Evolutionary conservation across 2,329 filamentous ascomycete genomes (phyloP), one percentile per base, ranked within the genome.

Genomic region (Fusarium guadeloupense): DNA sequence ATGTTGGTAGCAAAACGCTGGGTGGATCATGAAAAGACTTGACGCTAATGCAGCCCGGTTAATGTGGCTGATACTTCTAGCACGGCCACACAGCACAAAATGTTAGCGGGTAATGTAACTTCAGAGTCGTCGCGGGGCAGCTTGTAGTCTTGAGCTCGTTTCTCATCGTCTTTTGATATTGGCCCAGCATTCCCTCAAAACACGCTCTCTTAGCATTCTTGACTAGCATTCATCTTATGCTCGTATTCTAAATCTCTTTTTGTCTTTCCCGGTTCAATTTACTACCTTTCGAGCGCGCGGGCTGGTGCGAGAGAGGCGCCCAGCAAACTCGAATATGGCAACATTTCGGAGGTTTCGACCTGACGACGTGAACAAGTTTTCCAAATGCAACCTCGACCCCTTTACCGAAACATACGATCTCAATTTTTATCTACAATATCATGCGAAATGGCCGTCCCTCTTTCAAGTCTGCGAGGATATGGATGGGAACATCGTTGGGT

Each of bases 341-440:
- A 91, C 90, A 49, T 91, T 98, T 72, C 89, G 93, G 46, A 88
- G 91, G 67, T 97, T 98, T 81, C 86, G 85, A 59, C 89, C 92
- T 3, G 84, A 86, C 67, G 95, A 99, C 76, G 83, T 98, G 60
- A 88, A 97, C 77, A 89, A 89, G 67, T 89, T 98, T 77, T 96
- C 96, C 67, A 89, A 93, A 65, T 97, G 93, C 78, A 99, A 99
- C 74, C 88, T 99, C 60, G 95, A 99, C 74, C 92, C 92, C 34
- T 83, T 97, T 60, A 98, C 95, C n/a, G 95, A 99, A 80, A 98
- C 96, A 52, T 99, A 98, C 80, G 93, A 96, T 75, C 85, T 97
- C 64, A 86, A 88, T 61, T 99, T 98, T 81, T 99, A 99, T 80
- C 86, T 97, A 56, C 91, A 96, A 71, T 99, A 99, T 78, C 88